These are phyloP conservation scores for Cardamine resedifolia DNA, from an alignment of 345 rosid species.

Conservation along the genomic window DNA sequence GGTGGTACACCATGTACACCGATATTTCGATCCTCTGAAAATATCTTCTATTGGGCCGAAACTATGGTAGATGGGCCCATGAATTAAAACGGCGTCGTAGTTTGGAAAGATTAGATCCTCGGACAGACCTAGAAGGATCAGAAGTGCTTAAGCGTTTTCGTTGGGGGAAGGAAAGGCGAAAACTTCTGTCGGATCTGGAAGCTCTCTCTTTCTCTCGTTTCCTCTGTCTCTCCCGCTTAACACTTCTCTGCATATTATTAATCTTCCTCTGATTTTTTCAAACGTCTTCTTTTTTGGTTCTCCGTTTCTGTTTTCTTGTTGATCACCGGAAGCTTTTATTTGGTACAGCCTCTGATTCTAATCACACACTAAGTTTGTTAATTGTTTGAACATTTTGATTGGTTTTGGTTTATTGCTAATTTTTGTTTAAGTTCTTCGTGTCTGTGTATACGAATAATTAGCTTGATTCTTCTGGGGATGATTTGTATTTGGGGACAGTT, in stretches of 20 bases:
- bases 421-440: conserved; percentile 1
- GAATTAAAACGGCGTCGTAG: not conserved
- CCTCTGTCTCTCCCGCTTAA: conserved; percentile 33
- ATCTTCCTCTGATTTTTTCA: conserved; percentile 20
- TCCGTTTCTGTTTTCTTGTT: not conserved
- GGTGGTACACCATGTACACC: too few relatives aligned
- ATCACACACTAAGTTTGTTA: not conserved
- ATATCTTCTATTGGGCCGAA: conserved; percentile 17
- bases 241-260: conserved; percentile 28
- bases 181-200: conserved; percentile 43
- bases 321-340: conserved; percentile 8
- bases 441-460: not conserved
- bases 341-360: conserved; percentile 17
- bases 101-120: not conserved
- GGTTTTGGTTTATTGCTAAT: not conserved
- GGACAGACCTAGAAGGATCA: conserved; percentile 37
- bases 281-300: conserved; percentile 1
- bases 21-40: too few relatives aligned
- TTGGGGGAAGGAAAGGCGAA: conserved; percentile 21
- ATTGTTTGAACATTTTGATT: not conserved
- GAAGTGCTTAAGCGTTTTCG: conserved; percentile 8
- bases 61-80: not conserved
- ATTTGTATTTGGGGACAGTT: not conserved
- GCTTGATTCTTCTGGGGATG: not conserved
- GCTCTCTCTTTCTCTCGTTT: conserved; percentile 31